Evolutionary conservation across 805 yeast species (phyloP), one percentile per base, ranked within the genome.

Genomic region (Pichia insulana): DNA sequence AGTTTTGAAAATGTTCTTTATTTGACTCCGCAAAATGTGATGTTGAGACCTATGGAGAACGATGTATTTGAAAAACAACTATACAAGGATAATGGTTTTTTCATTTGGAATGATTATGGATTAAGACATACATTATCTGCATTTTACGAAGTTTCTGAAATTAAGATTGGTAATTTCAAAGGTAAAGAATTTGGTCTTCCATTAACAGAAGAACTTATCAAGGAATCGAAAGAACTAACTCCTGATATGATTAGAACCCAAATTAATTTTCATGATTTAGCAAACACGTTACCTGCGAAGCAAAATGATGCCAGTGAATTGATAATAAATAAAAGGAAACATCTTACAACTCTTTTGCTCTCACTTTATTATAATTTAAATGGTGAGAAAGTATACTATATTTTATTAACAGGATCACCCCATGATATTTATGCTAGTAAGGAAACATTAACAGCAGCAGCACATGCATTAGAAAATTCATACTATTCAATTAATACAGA

Each of bases 61-160:
- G 33, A 61, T n/a, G 55, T 65, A 12, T 62, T 63, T 55, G 62
- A 63, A 2, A 59, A 68, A 16, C 70, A 72, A 40, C 76, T 82
- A 4, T 80, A 70, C 56, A 49, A 50, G 19, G 57, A 69, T 6
- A 56, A 64, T 17, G 87, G 87, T 3, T 59, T 81, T 48, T 68
- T 81, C 20, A 60, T 74, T 7, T 86, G 94, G 90, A 89, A 90
- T 4, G 95, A 84, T 61, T 83, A 77, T 57, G 83, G 92, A 88
- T 72, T 74, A 55, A 70, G 95, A 49, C 74, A 80, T 7, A 83
- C 88, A 3, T 73, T 83, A 2, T 94, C 95, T 7, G 62, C 64
- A 27, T 80, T 73, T 54, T 86, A 82, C 58, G 68, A 73, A 16
- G 74, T 83, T 47, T 79, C 82, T 0, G 79, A 73, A 1, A 57